These are phyloP conservation scores for Hygrophorus pudorinus DNA, from an alignment of 768 basidiomycete species.

Conservation along the genomic window DNA sequence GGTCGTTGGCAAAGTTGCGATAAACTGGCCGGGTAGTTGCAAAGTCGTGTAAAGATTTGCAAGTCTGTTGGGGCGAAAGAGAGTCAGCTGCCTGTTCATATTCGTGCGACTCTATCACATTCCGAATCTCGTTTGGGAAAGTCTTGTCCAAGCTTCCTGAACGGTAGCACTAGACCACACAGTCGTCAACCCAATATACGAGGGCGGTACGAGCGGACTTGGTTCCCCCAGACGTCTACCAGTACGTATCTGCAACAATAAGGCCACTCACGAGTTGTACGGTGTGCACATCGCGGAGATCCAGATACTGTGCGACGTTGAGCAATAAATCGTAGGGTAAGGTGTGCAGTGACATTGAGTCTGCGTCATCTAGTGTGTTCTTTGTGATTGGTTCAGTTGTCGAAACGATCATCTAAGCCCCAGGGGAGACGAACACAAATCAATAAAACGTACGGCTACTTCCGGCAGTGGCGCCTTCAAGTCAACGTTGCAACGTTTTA, in stretches of 20 bases:
- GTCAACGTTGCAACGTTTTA: no score
- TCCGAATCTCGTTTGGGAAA: not conserved
- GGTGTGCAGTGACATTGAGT: slow-evolving; percentile 13
- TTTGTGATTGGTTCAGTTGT: not conserved
- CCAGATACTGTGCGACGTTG: slow-evolving; percentile 54
- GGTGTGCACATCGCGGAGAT: slow-evolving; percentile 48
- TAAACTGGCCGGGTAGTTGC: slow-evolving; percentile 60
- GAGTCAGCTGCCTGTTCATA: not conserved
- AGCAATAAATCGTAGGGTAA: slow-evolving; percentile 66
- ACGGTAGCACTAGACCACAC: not conserved
- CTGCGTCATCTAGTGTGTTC: not conserved
- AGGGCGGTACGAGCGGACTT: not conserved
- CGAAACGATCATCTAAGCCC: not conserved
- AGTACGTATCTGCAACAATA: no score
- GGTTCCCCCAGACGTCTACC: not conserved
- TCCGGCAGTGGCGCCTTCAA: no score
- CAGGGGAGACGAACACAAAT: no score
- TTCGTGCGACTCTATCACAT: not conserved
- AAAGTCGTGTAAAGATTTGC: slow-evolving; percentile 49
- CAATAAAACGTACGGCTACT: no score
- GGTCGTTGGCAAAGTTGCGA: slow-evolving; percentile 49
- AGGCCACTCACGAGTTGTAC: slow-evolving; percentile 57
- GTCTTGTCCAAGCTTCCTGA: not conserved
- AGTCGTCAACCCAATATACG: not conserved
- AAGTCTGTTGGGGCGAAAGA: slow-evolving; percentile 35